Evolutionary conservation across 163 green algal species (phyloP), one percentile per base, ranked within the genome.

Genomic region (Smithsoniella earleae): DNA sequence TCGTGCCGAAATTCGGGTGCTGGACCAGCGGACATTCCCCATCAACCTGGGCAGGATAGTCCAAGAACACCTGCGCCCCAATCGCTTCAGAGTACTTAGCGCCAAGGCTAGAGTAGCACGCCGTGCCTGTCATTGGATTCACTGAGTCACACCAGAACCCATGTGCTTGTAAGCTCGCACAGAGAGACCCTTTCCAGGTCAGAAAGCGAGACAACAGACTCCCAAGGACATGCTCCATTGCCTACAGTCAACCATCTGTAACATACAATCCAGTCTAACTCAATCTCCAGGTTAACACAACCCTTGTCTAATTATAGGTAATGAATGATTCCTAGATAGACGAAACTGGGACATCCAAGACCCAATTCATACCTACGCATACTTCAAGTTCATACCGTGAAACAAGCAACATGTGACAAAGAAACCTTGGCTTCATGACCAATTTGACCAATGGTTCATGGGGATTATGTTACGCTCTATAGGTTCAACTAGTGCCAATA

Each of bases 41-140:
- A 20, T 16, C 34, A 36, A 36, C 20, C 54, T 77, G 49, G 46
- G 45, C 62, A 49, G 31, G 66, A 52, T 76, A 69, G 40, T 73
- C 62, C 44, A 81, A 63, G 62, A 78, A 49, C 46, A 81, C 76
- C 33, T 73, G 28, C 25, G 76, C 76, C 18, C 76, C 76, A 2
- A 76, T 81, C 5, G 66, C 76, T 30, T 81, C 76, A 44, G 77
- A 69, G 44, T 78, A 81, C 2, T 22, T 27, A 33, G 31, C 3
- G 1, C 43, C 63, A 13, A 38, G 31, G 22, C 3, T 55, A n/a
- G 73, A 34, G 38, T 75, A 44, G 34, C 74, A 40, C 16, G 76
- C 76, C 6, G 8, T 18, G 20, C 76, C 76, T 18, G 73, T 78
- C 3, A 64, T 72, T 6, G 76, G 76, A 62, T 81, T 49, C 20